phyloP scores from a whole-genome alignment of 345 rosid species.

The Salix arbutifolia region DNA sequence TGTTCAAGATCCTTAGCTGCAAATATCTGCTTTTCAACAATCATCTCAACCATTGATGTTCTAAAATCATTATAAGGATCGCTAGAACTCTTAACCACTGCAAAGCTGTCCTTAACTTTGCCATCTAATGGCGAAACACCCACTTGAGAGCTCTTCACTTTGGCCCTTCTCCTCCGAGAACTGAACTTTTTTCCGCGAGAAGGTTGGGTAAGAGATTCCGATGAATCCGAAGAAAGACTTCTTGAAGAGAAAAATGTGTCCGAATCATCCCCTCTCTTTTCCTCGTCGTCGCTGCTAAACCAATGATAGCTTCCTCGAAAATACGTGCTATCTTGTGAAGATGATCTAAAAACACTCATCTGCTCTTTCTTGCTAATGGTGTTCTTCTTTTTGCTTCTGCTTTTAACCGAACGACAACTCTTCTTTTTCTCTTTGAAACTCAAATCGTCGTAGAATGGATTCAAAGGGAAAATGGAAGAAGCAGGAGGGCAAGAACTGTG shows the following conservation, averaged over 20 bases:
- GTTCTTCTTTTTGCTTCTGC: slow-evolving; percentile 19
- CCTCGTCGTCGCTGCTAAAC: slow-evolving; percentile 63
- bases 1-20: slow-evolving; percentile 58
- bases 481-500: slow-evolving; percentile 39
- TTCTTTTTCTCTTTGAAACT: slow-evolving; percentile 33
- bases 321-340: slow-evolving; percentile 44
- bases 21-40: slow-evolving; percentile 59
- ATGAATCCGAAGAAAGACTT: slow-evolving; percentile 68
- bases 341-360: slow-evolving; percentile 33
- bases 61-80: slow-evolving; percentile 66
- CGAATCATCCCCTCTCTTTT: slow-evolving; percentile 20
- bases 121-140: slow-evolving; percentile 26
- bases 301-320: slow-evolving; percentile 43
- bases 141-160: background rate
- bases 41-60: slow-evolving; percentile 77
- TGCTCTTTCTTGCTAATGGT: slow-evolving; percentile 11
- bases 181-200: slow-evolving; percentile 5
- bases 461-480: slow-evolving; percentile 35
- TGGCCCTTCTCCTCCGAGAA: slow-evolving; percentile 15
- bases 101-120: slow-evolving; percentile 66
- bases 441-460: slow-evolving; percentile 21
- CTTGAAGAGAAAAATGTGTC: slow-evolving; percentile 69
- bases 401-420: slow-evolving; percentile 4
- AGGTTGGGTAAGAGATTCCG: slow-evolving; percentile 19
- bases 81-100: slow-evolving; percentile 51